Evolutionary conservation across 2,329 filamentous ascomycete species (phyloP), one percentile per base, ranked within the genome.

Genomic region (Talaromyces albobiverticillius): DNA sequence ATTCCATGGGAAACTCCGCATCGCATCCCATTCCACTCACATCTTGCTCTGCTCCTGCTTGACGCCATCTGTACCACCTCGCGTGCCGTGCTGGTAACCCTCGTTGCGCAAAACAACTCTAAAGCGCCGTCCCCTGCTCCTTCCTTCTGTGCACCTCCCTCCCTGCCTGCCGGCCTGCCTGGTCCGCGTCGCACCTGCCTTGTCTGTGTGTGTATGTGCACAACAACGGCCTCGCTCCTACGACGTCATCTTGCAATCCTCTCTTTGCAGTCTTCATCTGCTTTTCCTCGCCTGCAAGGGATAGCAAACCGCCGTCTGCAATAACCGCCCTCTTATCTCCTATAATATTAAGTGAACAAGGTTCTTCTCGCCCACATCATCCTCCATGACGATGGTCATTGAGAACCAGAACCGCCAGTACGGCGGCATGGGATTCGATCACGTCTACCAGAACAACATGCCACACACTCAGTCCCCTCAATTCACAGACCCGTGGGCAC

Each of bases 321-420:
- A 48, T 49, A 55, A 14, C 10, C 16, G 5, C 25, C 23, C 20
- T 25, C 22, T 16, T 4, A 13, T 20, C 38, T 42, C 18, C 38
- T 10, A 10, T 8, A 38, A 14, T 14, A 8, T 10, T 16, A 40
- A 29, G 26, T 29, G 26, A 29, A 29, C 5, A 29, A 29, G 5
- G 26, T 29, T 29, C 26, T 22, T 20, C 36, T 18, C 48, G n/a
- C 4, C 32, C 25, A 16, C 32, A 36, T 52, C 61, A 63, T 63
- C 61, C 76, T 84, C 74, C 73, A 96, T 96, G 91, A 94, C 90
- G 77, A 95, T 96, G 90, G 89, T 92, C 74, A 84, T 96, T 79
- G 90, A 96, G 78, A 85, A 85, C 67, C 89, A 91, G 73, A 90
- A 93, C 77, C 89, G 85, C 78, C 84, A 84, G 72, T 89, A 88